These are phyloP conservation scores for Phytophthora pseudosyringae DNA, from an alignment of 352 stramenopile species.

Conservation along the genomic window DNA sequence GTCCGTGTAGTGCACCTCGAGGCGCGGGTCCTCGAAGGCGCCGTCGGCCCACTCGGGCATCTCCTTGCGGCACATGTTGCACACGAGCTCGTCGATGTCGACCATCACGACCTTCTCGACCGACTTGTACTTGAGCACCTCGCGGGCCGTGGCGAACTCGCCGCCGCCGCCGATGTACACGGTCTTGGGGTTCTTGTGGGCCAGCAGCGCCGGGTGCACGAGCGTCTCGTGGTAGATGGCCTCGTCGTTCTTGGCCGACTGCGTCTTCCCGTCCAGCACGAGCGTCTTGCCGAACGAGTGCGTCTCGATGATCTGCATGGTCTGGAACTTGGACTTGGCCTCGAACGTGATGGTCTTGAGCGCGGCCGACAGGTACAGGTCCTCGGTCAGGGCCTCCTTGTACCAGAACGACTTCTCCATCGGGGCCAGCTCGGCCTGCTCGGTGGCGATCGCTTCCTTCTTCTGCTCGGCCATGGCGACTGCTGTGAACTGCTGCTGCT, in stretches of 20 bases:
- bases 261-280: slow-evolving; percentile 96
- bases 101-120: slow-evolving; percentile 97
- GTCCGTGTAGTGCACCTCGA: slow-evolving; percentile 93
- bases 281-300: slow-evolving; percentile 94
- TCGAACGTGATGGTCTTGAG: slow-evolving; percentile 91
- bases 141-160: slow-evolving; percentile 93
- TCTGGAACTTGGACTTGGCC: slow-evolving; percentile 91
- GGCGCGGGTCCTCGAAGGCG: slow-evolving; percentile 88
- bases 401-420: slow-evolving; percentile 82
- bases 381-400: slow-evolving; percentile 91
- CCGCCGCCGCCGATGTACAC: slow-evolving; percentile 94
- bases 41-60: slow-evolving; percentile 94
- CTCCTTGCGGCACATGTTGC: slow-evolving; percentile 93
- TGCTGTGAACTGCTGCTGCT: not conserved
- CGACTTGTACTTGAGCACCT: slow-evolving; percentile 91
- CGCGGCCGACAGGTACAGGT: slow-evolving; percentile 88
- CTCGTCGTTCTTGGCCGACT: slow-evolving; percentile 94
- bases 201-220: slow-evolving; percentile 94
- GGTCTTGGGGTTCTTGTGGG: slow-evolving; percentile 85
- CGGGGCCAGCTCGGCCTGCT: slow-evolving; percentile 48
- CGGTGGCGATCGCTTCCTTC: slow-evolving; percentile 52
- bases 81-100: slow-evolving; percentile 94
- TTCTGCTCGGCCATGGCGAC: slow-evolving; percentile 37
- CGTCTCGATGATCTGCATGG: slow-evolving; percentile 95
- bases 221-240: slow-evolving; percentile 96